A percentile compares a stretch with the other conserved stretches of the same genome.
Evolutionary conservation across 2,329 filamentous ascomycete genomes (phyloP).

Genomic region (Trichoderma sp.): DNA sequence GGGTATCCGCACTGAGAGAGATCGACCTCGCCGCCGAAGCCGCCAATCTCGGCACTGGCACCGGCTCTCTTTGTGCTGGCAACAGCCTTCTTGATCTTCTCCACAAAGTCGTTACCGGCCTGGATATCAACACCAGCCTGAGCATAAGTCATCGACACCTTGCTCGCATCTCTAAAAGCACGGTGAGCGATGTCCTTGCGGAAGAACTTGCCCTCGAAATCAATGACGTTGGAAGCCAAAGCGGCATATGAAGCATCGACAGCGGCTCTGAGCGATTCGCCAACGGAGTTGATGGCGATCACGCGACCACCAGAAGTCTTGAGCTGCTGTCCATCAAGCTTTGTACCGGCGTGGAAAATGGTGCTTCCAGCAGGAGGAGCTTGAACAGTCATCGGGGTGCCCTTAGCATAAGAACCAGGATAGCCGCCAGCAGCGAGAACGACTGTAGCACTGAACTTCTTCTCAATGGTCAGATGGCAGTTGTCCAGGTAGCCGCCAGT

Average conservation of each 20-base stretch:
- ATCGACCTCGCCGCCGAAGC: slow-evolving; percentile 71
- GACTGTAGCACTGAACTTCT: slow-evolving; percentile 79
- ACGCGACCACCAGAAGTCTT: slow-evolving; percentile 84
- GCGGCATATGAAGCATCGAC: slow-evolving; percentile 86
- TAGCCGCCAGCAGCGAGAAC: slow-evolving; percentile 94
- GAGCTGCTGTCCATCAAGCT: slow-evolving; percentile 59
- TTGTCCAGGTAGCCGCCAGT: slow-evolving; percentile 70
- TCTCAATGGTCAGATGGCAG: slow-evolving; percentile 64
- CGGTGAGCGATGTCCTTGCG: slow-evolving; percentile 89
- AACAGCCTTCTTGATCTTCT: slow-evolving; percentile 89
- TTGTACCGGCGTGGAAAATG: slow-evolving; percentile 92
- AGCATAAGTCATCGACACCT: slow-evolving; percentile 73
- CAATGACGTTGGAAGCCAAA: slow-evolving; percentile 63
- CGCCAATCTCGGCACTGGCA: slow-evolving; percentile 89
- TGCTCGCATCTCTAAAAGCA: slow-evolving; percentile 51
- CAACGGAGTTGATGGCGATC: slow-evolving; percentile 83
- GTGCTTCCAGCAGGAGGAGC: slow-evolving; percentile 48
- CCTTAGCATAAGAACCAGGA: slow-evolving; percentile 81
- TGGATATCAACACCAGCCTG: slow-evolving; percentile 92
- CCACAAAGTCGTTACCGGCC: slow-evolving; percentile 87
- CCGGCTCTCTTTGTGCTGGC: slow-evolving; percentile 79
- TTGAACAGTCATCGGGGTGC: slow-evolving; percentile 56
- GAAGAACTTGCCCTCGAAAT: slow-evolving; percentile 87
- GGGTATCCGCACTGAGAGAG: slow-evolving; percentile 70
- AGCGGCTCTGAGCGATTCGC: slow-evolving; percentile 70